These are phyloP conservation scores for Diddensiella transvaalensis DNA, from an alignment of 805 yeast genomes.

Conservation along the genomic window DNA sequence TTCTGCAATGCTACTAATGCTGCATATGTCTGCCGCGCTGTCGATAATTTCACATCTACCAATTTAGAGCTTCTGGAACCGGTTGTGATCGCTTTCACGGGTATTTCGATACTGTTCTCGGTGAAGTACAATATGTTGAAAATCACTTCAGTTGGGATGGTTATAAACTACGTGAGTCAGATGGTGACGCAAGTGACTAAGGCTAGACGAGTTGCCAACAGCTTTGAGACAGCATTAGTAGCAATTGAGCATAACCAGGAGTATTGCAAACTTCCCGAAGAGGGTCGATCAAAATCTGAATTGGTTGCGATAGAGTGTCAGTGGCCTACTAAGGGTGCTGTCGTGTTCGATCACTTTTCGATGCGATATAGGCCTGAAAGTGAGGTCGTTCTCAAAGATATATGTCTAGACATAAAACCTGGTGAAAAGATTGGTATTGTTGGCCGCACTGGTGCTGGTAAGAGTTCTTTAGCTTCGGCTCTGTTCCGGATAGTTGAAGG, in stretches of 20 bases:
- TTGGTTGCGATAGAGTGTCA: conserved; percentile 56
- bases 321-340: conserved; percentile 71
- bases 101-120: conserved; percentile 51
- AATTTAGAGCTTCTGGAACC: conserved; percentile 51
- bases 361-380: conserved; percentile 65
- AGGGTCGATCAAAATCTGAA: conserved; percentile 58
- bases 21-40: conserved; percentile 72
- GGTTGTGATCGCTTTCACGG: conserved; percentile 58
- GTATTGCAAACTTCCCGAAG: conserved; percentile 37
- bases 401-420: conserved; percentile 59
- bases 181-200: conserved; percentile 81
- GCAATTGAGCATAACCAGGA: conserved; percentile 57
- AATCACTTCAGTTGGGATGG: conserved; percentile 84
- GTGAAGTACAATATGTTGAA: conserved; percentile 46
- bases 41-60: conserved; percentile 90
- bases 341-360: conserved; percentile 61
- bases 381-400: conserved; percentile 63
- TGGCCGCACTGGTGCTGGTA: conserved; percentile 87
- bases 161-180: conserved; percentile 80
- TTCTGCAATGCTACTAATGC: conserved; percentile 78
- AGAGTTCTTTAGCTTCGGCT: conserved; percentile 74
- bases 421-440: conserved; percentile 81
- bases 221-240: conserved; percentile 74
- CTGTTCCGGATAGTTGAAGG: conserved; percentile 56
- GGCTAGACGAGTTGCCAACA: conserved; percentile 90